Evolutionary conservation across 805 yeast species (phyloP), one percentile per base, ranked within the genome.

Genomic region (Alloascoidea africana): DNA sequence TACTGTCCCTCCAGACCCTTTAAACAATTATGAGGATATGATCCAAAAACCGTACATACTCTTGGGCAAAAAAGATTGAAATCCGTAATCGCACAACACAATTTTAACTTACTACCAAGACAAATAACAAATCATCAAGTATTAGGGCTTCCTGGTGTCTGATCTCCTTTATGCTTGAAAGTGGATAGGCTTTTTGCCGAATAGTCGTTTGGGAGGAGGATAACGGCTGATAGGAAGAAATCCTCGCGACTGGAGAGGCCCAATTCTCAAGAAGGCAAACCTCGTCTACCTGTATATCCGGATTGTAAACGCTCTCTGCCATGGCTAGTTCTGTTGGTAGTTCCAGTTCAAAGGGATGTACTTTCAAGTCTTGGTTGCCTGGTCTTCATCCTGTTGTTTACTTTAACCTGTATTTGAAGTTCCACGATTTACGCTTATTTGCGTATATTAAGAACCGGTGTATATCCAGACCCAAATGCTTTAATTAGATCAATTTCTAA

Each of bases 1-100:
- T 80, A 84, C 15, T 65, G 63, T 0, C 96, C 96, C 53, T 86
- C 94, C 17, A 67, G 55, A 0, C 93, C 93, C 16, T 2, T 5
- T 18, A 11, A 6, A n/a, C 17, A 14, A 30, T 27, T 32, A n/a
- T 33, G n/a, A 16, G 5, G 13, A 14, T 11, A 18, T 16, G 18
- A 16, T 3, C 17, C 6, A n/a, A 11, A 6, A n/a, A 3, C 11
- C 17, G 8, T n/a, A 23, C 13, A n/a, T 14, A 16, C 3, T 3
- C 11, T 13, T 6, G 17, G n/a, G n/a, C 8, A 8, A 23, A n/a
- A 8, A 8, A 23, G 30, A 23, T 23, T 23, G 30, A 23, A 23
- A 23, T 23, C 8, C 30, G 8, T 8, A 23, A 23, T 23, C n/a
- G n/a, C 8, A 8, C 8, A 23, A 23, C 15, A n/a, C 14, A 15